Percentiles rank a stretch among this genome's conserved stretches.
phyloP scores from a whole-genome alignment of 345 rosid genomes.

The Schrenkiella parvula region DNA sequence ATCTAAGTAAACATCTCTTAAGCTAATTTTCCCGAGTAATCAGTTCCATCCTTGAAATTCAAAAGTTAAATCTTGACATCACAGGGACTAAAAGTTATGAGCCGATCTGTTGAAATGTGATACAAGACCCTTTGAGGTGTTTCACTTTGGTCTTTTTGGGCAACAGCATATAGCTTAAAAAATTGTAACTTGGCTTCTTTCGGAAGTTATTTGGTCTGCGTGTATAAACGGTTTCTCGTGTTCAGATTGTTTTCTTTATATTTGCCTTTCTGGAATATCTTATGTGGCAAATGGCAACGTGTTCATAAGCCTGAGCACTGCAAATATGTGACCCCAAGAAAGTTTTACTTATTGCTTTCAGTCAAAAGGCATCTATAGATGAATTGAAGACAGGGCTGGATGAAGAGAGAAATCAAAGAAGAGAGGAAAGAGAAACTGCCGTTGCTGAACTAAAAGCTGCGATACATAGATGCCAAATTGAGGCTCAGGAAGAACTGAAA shows the following conservation, averaged over 20 bases:
- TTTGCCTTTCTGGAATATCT: background rate
- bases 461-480: constrained; percentile 69
- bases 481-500: constrained; percentile 71
- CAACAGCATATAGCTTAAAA: background rate
- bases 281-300: background rate
- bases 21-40: background rate
- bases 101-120: background rate
- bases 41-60: background rate
- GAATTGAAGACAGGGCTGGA: constrained; percentile 69
- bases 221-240: background rate
- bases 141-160: background rate
- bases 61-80: background rate
- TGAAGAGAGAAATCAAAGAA: constrained; percentile 83
- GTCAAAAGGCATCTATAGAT: constrained; percentile 76
- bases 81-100: background rate
- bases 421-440: constrained; percentile 75
- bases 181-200: background rate
- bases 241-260: background rate
- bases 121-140: background rate
- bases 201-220: background rate
- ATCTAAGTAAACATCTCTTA: background rate
- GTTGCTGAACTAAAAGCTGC: constrained; percentile 67
- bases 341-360: constrained; percentile 35
- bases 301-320: background rate
- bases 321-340: background rate